Conservation (phyloP, 176 grass and related monocot species). For the Oryza nivara region DNA sequence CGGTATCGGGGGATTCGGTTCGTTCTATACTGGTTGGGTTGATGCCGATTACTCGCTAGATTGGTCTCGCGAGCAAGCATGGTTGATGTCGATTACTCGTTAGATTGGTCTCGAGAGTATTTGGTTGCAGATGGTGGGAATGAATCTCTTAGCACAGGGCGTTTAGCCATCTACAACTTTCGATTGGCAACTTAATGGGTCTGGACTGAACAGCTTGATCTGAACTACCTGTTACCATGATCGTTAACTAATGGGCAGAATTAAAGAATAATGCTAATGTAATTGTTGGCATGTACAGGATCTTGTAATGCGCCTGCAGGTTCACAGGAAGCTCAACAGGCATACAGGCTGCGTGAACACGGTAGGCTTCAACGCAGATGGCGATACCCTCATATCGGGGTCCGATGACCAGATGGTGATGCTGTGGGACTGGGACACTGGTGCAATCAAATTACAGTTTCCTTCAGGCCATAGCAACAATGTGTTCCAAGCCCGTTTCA, state of each 20-base stretch:
- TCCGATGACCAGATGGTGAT: slow-evolving; percentile 80
- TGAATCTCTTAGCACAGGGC: background rate
- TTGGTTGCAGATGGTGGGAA: slow-evolving; percentile 11
- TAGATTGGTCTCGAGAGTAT: background rate
- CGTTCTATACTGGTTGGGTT: background rate
- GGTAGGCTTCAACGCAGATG: slow-evolving; percentile 71
- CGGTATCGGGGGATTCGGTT: background rate
- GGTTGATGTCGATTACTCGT: background rate
- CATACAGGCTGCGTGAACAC: slow-evolving; percentile 82
- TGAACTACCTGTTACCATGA: background rate
- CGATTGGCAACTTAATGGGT: background rate
- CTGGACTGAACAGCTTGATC: background rate
- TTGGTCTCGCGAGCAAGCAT: background rate
- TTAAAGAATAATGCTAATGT: slow-evolving; percentile 11
- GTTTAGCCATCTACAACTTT: background rate
- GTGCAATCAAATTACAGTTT: slow-evolving; percentile 62
- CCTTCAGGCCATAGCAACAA: slow-evolving; percentile 77
- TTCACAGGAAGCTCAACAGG: slow-evolving; percentile 62
- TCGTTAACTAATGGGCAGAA: background rate
- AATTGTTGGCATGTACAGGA: slow-evolving; percentile 47
- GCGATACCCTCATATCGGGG: slow-evolving; percentile 69
- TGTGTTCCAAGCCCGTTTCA: slow-evolving; percentile 85
- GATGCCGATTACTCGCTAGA: background rate
- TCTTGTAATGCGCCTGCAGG: slow-evolving; percentile 73
- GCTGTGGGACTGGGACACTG: slow-evolving; percentile 81